Conservation (phyloP, 2,329 filamentous ascomycete species). For the Escovopsis sp. region DNA sequence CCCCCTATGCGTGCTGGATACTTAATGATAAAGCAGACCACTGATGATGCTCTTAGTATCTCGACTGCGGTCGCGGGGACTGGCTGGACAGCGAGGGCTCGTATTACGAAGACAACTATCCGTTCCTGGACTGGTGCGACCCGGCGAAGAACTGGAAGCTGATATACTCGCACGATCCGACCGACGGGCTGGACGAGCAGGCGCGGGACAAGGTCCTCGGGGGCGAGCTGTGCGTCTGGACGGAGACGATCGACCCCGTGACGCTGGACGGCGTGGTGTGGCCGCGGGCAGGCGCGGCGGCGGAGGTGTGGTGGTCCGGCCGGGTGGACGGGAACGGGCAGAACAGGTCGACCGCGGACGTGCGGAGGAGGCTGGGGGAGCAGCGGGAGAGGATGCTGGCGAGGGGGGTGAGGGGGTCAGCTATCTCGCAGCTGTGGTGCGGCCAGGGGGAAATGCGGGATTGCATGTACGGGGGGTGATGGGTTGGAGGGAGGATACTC, state of each 20-base stretch:
- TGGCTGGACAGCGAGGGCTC: conserved; percentile 59
- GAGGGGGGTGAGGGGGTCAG: conserved; percentile 46
- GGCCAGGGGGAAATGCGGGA: conserved; percentile 3
- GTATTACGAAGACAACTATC: conserved; percentile 35
- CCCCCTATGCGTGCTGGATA: background rate
- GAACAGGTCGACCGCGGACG: conserved; percentile 58
- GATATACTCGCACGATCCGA: conserved; percentile 68
- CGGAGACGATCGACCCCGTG: conserved; percentile 57
- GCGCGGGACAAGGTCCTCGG: conserved; percentile 57
- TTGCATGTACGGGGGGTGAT: conserved; percentile 1
- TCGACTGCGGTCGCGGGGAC: conserved; percentile 69
- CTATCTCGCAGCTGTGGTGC: conserved; percentile 26
- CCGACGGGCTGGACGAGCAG: conserved; percentile 44
- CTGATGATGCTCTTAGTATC: conserved; percentile 37
- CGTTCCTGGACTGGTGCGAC: conserved; percentile 68
- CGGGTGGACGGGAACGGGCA: conserved; percentile 47
- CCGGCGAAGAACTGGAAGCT: conserved; percentile 71
- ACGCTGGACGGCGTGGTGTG: conserved; percentile 65
- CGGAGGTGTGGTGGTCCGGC: conserved; percentile 71
- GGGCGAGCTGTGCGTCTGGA: conserved; percentile 72
- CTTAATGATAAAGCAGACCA: background rate
- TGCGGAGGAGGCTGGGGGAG: conserved; percentile 55
- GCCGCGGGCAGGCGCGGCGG: conserved; percentile 61
- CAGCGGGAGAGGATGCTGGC: conserved; percentile 62
- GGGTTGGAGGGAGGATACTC: too few species aligned